Evolutionary conservation across 2,329 filamentous ascomycete genomes (phyloP).

Genomic region (Aspergillus carbonarius): DNA sequence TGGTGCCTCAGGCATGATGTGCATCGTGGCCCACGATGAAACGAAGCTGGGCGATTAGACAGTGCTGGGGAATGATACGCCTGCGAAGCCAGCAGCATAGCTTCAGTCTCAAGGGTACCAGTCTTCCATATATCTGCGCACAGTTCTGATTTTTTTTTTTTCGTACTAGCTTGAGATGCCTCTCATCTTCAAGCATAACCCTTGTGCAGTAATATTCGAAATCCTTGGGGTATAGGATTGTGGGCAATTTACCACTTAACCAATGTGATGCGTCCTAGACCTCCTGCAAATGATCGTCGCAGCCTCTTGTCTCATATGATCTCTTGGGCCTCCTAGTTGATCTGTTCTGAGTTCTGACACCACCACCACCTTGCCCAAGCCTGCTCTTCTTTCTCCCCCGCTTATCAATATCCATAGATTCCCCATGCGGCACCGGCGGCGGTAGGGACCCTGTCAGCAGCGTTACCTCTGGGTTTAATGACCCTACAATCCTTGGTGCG

Average conservation of each 20-base stretch:
- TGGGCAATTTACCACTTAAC: too few relatives aligned
- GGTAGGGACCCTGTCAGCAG: neutral
- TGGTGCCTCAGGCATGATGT: neutral
- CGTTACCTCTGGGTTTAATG: neutral
- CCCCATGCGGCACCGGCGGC: neutral
- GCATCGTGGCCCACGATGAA: neutral
- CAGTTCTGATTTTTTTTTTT: too few relatives aligned
- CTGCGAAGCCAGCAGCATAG: too few relatives aligned
- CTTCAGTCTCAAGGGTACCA: too few relatives aligned
- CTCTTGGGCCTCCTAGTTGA: slow-evolving; percentile 5
- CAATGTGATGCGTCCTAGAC: too few relatives aligned
- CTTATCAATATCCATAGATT: neutral
- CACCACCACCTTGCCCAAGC: neutral
- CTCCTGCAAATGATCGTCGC: too few relatives aligned
- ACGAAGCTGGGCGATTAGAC: neutral
- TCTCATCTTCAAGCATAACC: too few relatives aligned
- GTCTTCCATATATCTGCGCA: too few relatives aligned
- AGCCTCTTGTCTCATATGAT: neutral
- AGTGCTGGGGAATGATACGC: neutral
- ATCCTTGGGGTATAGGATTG: too few relatives aligned
- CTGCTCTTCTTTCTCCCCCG: neutral
- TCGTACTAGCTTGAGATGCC: too few relatives aligned
- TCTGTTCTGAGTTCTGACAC: neutral
- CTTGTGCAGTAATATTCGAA: too few relatives aligned
- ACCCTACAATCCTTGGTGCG: neutral